phyloP scores from a whole-genome alignment of 202 grass and related monocot species.

The Saccharum hybrid region DNA sequence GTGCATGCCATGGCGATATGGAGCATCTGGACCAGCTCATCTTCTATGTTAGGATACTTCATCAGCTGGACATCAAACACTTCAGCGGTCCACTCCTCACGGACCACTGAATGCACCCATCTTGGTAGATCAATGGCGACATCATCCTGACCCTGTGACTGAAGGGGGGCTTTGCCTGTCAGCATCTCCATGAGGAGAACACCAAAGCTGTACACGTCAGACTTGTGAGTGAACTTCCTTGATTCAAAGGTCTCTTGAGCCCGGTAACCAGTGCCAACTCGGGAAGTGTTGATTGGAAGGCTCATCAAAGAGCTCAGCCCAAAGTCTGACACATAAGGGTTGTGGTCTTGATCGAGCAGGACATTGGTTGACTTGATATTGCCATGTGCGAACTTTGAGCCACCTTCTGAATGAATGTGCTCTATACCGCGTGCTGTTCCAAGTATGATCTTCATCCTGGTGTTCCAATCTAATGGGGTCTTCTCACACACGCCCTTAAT shows the following conservation, averaged over 20 bases:
- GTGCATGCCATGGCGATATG: slow-evolving; percentile 87
- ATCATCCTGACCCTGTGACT: slow-evolving; percentile 84
- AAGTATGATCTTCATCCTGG: slow-evolving; percentile 84
- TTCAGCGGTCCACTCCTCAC: slow-evolving; percentile 97
- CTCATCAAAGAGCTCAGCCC: slow-evolving; percentile 72
- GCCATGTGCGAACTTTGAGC: slow-evolving; percentile 81
- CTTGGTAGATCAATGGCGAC: slow-evolving; percentile 65
- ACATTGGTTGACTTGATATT: slow-evolving; percentile 97
- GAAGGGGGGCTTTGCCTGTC: slow-evolving; percentile 85
- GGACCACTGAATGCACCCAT: slow-evolving; percentile 92
- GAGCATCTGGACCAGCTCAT: slow-evolving; percentile 95
- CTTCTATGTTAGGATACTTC: slow-evolving; percentile 69
- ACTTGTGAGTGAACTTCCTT: slow-evolving; percentile 81
- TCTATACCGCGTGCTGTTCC: slow-evolving; percentile 71
- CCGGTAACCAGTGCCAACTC: slow-evolving; percentile 62
- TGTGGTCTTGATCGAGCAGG: slow-evolving; percentile 72
- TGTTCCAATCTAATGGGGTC: slow-evolving; percentile 74
- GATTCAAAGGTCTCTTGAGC: slow-evolving; percentile 87
- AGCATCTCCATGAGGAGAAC: slow-evolving; percentile 96
- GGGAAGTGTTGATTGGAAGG: slow-evolving; percentile 65
- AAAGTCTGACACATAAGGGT: slow-evolving; percentile 77
- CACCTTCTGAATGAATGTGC: slow-evolving; percentile 80
- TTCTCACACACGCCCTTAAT: slow-evolving; percentile 62
- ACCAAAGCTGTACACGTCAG: slow-evolving; percentile 93
- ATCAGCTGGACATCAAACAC: slow-evolving; percentile 85